Evolutionary conservation across 306 rosid genomes (phyloP).

Genomic region (Lablab purpureus): DNA sequence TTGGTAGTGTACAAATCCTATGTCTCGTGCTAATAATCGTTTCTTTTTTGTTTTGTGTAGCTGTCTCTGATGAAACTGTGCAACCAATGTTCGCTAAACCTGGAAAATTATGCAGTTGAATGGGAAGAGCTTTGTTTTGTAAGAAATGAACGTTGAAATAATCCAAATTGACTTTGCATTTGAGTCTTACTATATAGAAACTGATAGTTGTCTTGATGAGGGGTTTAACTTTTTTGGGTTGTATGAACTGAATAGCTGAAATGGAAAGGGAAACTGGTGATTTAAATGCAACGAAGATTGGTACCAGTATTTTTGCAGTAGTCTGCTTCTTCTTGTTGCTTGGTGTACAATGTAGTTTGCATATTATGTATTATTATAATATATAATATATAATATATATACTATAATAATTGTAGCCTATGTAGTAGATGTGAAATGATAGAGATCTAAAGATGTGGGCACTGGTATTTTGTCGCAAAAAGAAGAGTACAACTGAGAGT

Average conservation of each 20-base stretch:
- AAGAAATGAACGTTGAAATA: background rate
- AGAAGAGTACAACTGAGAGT: slow-evolving; percentile 10
- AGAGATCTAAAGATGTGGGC: background rate
- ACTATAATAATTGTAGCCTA: no score
- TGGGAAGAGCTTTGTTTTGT: slow-evolving; percentile 3
- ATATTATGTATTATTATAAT: no score
- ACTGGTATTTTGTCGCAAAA: background rate
- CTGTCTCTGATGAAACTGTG: no score
- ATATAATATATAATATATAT: no score
- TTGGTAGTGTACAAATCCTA: background rate
- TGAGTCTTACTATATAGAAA: background rate
- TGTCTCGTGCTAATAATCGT: background rate
- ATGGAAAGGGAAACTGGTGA: background rate
- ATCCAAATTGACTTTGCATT: background rate
- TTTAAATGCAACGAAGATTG: background rate
- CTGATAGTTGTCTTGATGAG: background rate
- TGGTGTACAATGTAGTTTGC: no score
- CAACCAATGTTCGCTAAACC: background rate
- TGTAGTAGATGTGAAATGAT: background rate
- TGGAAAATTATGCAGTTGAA: background rate
- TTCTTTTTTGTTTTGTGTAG: background rate
- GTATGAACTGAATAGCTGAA: no score
- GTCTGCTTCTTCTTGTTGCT: no score
- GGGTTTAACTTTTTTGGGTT: background rate
- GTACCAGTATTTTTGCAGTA: background rate